Conservation (phyloP, 148 eudicot species). For the Beta vulgaris region DNA sequence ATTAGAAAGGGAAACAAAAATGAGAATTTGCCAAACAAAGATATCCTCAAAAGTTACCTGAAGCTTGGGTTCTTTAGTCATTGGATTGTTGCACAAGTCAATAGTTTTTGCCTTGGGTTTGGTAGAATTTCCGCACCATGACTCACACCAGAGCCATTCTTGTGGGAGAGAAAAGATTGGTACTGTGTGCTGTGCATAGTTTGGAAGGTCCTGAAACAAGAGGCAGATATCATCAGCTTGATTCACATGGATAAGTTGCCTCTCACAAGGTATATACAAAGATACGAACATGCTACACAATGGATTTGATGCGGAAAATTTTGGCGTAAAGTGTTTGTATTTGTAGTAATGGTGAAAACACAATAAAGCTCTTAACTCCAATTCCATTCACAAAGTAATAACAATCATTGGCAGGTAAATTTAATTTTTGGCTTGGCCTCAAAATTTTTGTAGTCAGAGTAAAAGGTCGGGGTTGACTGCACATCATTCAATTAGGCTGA, state of each 20-base stretch:
- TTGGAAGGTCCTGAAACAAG: constrained; percentile 88
- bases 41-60: constrained; percentile 44
- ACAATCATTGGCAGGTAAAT: too few species aligned
- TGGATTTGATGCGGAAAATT: background rate
- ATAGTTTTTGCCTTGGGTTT: constrained; percentile 91
- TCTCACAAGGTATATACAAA: too few species aligned
- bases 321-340: background rate
- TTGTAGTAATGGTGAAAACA: too few species aligned
- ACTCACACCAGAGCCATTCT: constrained; percentile 99
- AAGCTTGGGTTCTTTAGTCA: constrained; percentile 98
- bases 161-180: constrained; percentile 96
- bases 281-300: background rate
- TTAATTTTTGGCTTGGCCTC: too few species aligned
- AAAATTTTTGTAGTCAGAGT: too few species aligned
- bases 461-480: too few species aligned
- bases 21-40: background rate
- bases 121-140: constrained; percentile 96
- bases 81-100: constrained; percentile 95
- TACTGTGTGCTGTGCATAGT: constrained; percentile 93
- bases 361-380: too few species aligned
- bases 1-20: background rate
- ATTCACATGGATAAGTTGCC: background rate
- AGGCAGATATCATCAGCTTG: constrained; percentile 3
- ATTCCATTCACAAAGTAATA: too few species aligned
- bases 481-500: too few species aligned